Evolutionary conservation across 768 basidiomycete species (phyloP).

Genomic region (Neoboletus brunneissimus): DNA sequence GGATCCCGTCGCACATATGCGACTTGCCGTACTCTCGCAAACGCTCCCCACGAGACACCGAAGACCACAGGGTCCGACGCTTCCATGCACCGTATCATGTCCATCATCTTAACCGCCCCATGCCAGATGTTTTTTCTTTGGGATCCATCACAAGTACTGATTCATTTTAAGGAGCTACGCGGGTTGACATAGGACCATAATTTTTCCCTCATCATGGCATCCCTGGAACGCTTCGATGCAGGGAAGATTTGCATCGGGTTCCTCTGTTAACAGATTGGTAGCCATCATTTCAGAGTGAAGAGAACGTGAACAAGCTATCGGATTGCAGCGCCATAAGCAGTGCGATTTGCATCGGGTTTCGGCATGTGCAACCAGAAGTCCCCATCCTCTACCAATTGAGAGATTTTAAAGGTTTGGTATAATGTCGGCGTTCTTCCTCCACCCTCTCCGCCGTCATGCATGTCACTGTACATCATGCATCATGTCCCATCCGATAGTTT

Average conservation of each 20-base stretch:
- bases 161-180: too few relatives aligned
- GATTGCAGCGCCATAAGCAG: not conserved
- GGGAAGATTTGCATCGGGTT: not conserved
- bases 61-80: not conserved
- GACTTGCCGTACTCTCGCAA: too few relatives aligned
- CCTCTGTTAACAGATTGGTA: not conserved
- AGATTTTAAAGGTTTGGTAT: constrained; percentile 5
- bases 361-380: not conserved
- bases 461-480: too few relatives aligned
- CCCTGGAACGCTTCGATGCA: not conserved
- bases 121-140: not conserved
- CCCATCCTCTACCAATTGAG: not conserved
- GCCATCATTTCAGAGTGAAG: not conserved
- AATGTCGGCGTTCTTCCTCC: not conserved
- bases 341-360: not conserved
- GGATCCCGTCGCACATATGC: not conserved
- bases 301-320: not conserved
- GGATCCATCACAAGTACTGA: too few relatives aligned
- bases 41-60: not conserved
- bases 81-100: not conserved
- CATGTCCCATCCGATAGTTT: constrained; percentile 30
- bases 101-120: not conserved
- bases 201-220: not conserved
- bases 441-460: not conserved
- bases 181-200: not conserved